These are phyloP conservation scores for Neostapfia colusana DNA, from an alignment of 176 grass and related monocot species.

Conservation along the genomic window DNA sequence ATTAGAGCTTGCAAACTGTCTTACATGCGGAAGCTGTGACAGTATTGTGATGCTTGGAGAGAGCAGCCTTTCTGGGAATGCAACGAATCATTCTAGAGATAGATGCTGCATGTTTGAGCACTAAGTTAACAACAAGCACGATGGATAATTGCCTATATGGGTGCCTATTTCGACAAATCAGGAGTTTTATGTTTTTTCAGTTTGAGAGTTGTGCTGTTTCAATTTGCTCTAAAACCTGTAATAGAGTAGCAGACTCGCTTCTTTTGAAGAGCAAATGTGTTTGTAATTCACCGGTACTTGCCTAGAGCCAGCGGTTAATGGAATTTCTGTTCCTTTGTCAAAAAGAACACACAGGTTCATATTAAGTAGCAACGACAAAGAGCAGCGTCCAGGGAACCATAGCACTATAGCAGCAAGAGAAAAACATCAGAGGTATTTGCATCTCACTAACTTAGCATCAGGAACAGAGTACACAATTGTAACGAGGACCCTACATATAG, in stretches of 20 bases:
- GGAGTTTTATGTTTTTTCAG: neutral
- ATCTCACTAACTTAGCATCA: conserved; percentile 15
- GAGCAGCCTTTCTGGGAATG: too few species aligned
- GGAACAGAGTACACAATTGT: neutral
- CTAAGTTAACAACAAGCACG: too few species aligned
- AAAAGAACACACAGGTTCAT: neutral
- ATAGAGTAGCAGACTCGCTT: neutral
- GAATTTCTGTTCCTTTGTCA: neutral
- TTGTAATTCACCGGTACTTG: neutral
- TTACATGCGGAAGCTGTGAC: too few species aligned
- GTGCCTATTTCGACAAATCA: neutral
- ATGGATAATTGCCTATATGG: too few species aligned
- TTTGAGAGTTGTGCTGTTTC: neutral
- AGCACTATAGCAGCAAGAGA: neutral
- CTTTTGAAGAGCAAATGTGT: neutral
- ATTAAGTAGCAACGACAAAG: neutral
- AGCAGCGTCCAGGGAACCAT: neutral
- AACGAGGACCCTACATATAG: neutral
- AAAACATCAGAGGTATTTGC: neutral
- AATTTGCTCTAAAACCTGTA: neutral
- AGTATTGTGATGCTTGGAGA: too few species aligned
- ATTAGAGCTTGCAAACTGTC: too few species aligned
- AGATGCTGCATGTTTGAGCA: too few species aligned
- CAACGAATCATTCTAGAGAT: too few species aligned
- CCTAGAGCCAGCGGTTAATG: neutral